Evolutionary conservation across 2,329 filamentous ascomycete species (phyloP).

Genomic region (Penicillium sp.): DNA sequence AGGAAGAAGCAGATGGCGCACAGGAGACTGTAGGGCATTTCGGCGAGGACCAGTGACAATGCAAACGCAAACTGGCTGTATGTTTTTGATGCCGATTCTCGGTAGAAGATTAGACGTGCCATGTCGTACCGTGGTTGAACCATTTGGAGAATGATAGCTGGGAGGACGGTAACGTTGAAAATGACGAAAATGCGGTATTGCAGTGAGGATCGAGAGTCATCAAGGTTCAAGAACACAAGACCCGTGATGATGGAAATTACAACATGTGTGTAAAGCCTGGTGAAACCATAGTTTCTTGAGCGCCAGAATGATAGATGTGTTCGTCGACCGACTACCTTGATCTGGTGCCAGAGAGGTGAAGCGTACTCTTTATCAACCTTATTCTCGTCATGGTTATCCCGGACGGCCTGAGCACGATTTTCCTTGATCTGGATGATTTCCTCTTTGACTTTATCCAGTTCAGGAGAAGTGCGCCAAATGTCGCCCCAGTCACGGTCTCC

Average conservation of each 20-base stretch:
- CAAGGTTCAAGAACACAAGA: conserved; percentile 74
- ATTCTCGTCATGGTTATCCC: conserved; percentile 34
- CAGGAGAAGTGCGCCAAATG: conserved; percentile 72
- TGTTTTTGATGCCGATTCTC: conserved; percentile 81
- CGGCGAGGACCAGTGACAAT: conserved; percentile 73
- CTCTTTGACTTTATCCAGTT: conserved; percentile 65
- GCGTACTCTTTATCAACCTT: conserved; percentile 74
- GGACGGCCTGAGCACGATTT: conserved; percentile 54
- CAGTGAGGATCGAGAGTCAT: conserved; percentile 71
- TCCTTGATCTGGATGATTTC: conserved; percentile 67
- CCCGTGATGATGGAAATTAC: conserved; percentile 76
- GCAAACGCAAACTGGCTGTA: conserved; percentile 80
- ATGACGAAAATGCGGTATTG: conserved; percentile 88
- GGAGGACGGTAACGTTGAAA: conserved; percentile 81
- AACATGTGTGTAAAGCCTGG: conserved; percentile 80
- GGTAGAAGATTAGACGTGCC: conserved; percentile 78
- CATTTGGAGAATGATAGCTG: conserved; percentile 77
- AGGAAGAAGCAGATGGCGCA: conserved; percentile 80
- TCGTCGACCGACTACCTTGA: conserved; percentile 70
- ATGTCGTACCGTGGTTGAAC: conserved; percentile 83
- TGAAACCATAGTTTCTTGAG: conserved; percentile 85
- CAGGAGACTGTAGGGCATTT: conserved; percentile 79
- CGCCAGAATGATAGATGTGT: conserved; percentile 81
- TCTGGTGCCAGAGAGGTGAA: conserved; percentile 74
- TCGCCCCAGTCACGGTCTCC: conserved; percentile 77